Base-by-base conservation (phyloP, 1,139 yeast genomes). In the Kodamaea sp. region DNA sequence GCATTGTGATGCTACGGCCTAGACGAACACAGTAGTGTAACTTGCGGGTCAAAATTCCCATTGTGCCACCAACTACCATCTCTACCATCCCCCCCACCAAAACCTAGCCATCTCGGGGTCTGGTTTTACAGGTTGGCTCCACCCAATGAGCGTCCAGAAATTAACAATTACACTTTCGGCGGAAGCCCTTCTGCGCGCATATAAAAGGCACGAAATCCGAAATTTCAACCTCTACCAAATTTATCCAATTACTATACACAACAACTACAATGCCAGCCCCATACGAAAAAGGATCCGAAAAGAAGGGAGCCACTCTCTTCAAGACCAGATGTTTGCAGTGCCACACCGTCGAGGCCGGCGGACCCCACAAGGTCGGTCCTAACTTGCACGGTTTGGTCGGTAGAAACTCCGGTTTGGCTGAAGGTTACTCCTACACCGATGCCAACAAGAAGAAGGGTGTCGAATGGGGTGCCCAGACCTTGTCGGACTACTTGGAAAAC, bases 271-370 rank as follows among this genome's bases (percentile, higher is more conserved):
- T 77, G 83, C 82, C 83, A 67, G 82, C 82, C 65, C 72, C 73
- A 70, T 77, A 48, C 63, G 81, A 77, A 70, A 64, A 72, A 57
- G 95, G 96, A 66, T 79, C 82, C 61, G 95, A 86, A 63, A 87
- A 89, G 80, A 92, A 92, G 76, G 98, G 98, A 78, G 97, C 97
- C 52, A 88, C 87, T 64, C 80, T 92, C 55, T 92, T 92, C 83
- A 92, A 92, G 78, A 92, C 97, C 51, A 87, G 98, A 83, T 92
- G 98, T 74, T 79, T 89, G 57, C 98, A 92, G 77, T 92, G 98
- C 73, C 98, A 92, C 83, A 92, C 98, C 59, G 83, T 83, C 53
- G 97, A 92, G 70, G 75, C 72, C 46, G 97, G 96, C 63, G 98
- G 95, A 48, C 90, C 97, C 57, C 82, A 92, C 88, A 92, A 92